These are phyloP conservation scores for Penicillium soppii DNA, from an alignment of 495 filamentous ascomycete species.

Conservation along the genomic window DNA sequence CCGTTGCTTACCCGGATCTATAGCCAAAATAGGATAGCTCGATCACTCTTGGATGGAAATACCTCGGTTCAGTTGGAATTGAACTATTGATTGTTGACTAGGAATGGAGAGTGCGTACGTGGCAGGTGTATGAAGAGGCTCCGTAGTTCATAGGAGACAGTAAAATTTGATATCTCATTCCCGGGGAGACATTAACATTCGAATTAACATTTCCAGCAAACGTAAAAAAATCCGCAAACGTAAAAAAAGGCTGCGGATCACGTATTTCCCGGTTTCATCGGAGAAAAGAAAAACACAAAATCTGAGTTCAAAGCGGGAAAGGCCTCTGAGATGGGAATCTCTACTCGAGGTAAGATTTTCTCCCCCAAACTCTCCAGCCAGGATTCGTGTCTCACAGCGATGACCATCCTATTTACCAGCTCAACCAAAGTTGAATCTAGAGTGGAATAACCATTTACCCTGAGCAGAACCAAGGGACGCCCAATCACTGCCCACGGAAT, in stretches of 20 bases:
- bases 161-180: neutral
- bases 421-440: neutral
- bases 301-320: neutral
- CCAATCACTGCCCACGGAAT: slow-evolving; percentile 23
- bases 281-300: neutral
- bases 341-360: neutral
- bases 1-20: slow-evolving; percentile 12
- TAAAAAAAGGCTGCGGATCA: slow-evolving; percentile 2
- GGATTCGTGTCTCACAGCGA: neutral
- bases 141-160: neutral
- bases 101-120: neutral
- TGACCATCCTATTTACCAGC: neutral
- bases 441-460: slow-evolving; percentile 6
- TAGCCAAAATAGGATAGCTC: slow-evolving; percentile 9
- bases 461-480: slow-evolving; percentile 16
- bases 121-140: neutral
- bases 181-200: neutral
- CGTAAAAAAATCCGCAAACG: neutral
- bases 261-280: slow-evolving; percentile 7
- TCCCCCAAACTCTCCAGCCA: too few relatives aligned
- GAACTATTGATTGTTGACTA: neutral
- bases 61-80: neutral
- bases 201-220: neutral
- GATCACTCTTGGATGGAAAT: neutral
- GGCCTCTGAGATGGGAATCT: neutral